These are phyloP conservation scores for Rosa hybrid DNA, from an alignment of 331 rosid species.

Conservation along the genomic window DNA sequence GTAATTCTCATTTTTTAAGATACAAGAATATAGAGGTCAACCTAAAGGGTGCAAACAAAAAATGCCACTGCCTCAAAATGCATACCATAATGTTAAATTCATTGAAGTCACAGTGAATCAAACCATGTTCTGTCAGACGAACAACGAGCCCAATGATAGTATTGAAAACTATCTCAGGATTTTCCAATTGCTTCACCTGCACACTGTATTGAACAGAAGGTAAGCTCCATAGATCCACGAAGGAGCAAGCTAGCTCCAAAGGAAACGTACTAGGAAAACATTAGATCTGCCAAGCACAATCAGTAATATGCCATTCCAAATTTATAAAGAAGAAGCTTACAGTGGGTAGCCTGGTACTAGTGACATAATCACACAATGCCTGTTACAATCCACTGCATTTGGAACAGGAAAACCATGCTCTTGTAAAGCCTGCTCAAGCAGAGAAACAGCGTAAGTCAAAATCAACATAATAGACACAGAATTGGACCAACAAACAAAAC, in stretches of 20 bases:
- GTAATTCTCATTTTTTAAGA: background rate
- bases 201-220: slow-evolving; percentile 45
- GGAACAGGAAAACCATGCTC: slow-evolving; percentile 82
- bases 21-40: slow-evolving; percentile 3
- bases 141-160: slow-evolving; percentile 61
- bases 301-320: background rate
- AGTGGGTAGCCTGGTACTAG: slow-evolving; percentile 82
- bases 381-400: slow-evolving; percentile 64
- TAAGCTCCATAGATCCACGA: background rate
- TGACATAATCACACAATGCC: slow-evolving; percentile 88
- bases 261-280: background rate
- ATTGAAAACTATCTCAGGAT: slow-evolving; percentile 70
- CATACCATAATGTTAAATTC: slow-evolving; percentile 84
- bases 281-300: background rate
- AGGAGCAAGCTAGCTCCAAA: background rate
- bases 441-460: slow-evolving; percentile 6
- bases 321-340: slow-evolving; percentile 48
- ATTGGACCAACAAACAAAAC: background rate
- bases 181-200: slow-evolving; percentile 80
- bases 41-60: slow-evolving; percentile 9
- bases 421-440: slow-evolving; percentile 66
- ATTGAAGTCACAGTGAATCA: slow-evolving; percentile 85
- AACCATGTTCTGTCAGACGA: slow-evolving; percentile 76
- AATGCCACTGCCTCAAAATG: slow-evolving; percentile 7
- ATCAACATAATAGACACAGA: slow-evolving; percentile 13